Conservation (phyloP, 768 basidiomycete genomes). For the Nidularia pulvinata region DNA sequence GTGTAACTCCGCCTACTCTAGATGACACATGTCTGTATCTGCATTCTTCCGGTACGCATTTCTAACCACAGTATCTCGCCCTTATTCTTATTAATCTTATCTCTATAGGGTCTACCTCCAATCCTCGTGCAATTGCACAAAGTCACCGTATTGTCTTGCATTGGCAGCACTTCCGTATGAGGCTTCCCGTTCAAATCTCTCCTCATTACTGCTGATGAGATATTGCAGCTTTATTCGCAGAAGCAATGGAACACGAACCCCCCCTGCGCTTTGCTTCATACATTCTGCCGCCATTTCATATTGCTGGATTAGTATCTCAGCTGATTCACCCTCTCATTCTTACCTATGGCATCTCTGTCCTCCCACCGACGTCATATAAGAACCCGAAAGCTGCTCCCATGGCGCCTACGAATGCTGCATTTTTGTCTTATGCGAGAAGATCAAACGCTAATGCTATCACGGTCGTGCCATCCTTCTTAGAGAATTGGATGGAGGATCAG, state of each 20-base stretch:
- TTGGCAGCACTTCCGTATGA: not conserved
- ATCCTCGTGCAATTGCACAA: conserved; percentile 14
- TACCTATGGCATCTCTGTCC: conserved; percentile 9
- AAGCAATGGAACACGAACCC: too few species aligned
- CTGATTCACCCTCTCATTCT: too few species aligned
- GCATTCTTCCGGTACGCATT: conserved; percentile 39
- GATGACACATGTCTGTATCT: conserved; percentile 19
- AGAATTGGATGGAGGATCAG: conserved; percentile 12
- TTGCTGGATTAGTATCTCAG: too few species aligned
- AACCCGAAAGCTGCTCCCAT: conserved; percentile 17
- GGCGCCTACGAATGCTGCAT: conserved; percentile 25
- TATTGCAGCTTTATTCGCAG: too few species aligned
- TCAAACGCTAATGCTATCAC: conserved; percentile 10
- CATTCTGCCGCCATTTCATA: too few species aligned
- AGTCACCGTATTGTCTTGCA: not conserved
- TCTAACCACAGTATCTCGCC: conserved; percentile 27
- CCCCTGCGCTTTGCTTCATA: too few species aligned
- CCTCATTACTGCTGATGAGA: not conserved
- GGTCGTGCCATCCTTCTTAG: conserved; percentile 18
- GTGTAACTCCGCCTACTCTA: not conserved
- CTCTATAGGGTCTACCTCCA: conserved; percentile 12
- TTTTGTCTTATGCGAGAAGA: conserved; percentile 22
- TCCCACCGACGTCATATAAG: conserved; percentile 12
- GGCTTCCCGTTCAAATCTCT: conserved; percentile 1
- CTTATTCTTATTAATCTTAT: conserved; percentile 11